phyloP scores from a whole-genome alignment of 1,139 yeast genomes.

The Yamadazyma membranifaciens region DNA sequence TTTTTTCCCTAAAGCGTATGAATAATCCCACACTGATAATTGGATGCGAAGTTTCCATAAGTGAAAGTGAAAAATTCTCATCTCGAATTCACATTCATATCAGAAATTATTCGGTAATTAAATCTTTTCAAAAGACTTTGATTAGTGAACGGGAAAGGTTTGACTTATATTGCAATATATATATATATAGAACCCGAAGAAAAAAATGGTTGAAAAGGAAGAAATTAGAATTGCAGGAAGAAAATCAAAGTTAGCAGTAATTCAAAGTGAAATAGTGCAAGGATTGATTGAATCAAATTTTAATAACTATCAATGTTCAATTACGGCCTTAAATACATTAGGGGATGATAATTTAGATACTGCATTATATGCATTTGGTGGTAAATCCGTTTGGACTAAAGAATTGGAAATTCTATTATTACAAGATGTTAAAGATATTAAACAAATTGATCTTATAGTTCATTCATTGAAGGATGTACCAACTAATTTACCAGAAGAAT shows the following conservation, averaged over 20 bases:
- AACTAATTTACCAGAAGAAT: conserved; percentile 84
- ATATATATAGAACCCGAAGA: too few species aligned
- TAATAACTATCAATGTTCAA: conserved; percentile 61
- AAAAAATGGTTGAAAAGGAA: conserved; percentile 5
- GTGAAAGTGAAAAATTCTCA: background rate
- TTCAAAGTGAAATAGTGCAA: conserved; percentile 78
- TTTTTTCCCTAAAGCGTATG: conserved; percentile 1
- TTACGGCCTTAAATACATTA: conserved; percentile 77
- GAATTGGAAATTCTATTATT: conserved; percentile 81
- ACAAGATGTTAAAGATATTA: conserved; percentile 58
- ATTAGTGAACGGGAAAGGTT: too few species aligned
- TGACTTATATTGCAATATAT: too few species aligned
- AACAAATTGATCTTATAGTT: conserved; percentile 81
- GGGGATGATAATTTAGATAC: conserved; percentile 86
- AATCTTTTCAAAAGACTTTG: background rate
- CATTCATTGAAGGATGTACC: conserved; percentile 97
- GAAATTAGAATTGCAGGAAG: conserved; percentile 76
- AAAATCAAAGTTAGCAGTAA: conserved; percentile 81
- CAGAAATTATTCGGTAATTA: background rate
- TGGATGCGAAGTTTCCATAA: conserved; percentile 1
- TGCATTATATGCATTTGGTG: conserved; percentile 93
- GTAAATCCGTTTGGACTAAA: conserved; percentile 94
- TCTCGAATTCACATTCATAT: conserved; percentile 1
- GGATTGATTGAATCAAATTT: conserved; percentile 54
- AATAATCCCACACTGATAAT: conserved; percentile 1